Percentiles rank a stretch among this genome's conserved stretches.
Conservation (phyloP, 257 asterid genomes). For the Forsythia suspensa region DNA sequence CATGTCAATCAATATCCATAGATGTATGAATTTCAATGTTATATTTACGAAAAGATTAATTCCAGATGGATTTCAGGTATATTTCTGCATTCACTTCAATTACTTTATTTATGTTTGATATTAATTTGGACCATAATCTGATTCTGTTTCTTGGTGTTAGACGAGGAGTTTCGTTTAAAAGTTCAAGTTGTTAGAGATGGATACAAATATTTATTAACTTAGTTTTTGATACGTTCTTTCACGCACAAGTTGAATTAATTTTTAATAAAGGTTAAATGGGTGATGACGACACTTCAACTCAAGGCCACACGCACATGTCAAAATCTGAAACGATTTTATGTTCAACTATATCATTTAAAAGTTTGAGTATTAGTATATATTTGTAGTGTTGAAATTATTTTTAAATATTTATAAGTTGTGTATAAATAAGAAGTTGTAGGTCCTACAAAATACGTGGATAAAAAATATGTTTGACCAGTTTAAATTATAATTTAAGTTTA, state of each 20-base stretch:
- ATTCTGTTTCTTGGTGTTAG: not conserved
- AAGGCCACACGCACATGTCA: not conserved
- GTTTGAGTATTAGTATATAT: too few relatives aligned
- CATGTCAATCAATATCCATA: not conserved
- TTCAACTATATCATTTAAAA: too few relatives aligned
- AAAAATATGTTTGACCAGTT: too few relatives aligned
- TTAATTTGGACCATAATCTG: not conserved
- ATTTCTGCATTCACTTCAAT: not conserved
- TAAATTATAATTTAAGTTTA: too few relatives aligned
- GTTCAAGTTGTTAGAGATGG: not conserved
- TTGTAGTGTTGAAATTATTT: too few relatives aligned
- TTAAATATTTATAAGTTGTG: too few relatives aligned
- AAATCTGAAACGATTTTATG: not conserved
- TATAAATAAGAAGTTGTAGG: too few relatives aligned
- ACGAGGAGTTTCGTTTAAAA: not conserved
- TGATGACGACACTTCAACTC: not conserved
- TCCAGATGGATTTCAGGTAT: not conserved
- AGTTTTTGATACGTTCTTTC: too few relatives aligned
- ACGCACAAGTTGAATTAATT: too few relatives aligned
- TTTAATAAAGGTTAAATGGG: too few relatives aligned
- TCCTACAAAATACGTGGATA: too few relatives aligned
- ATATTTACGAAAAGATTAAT: not conserved
- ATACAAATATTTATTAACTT: too few relatives aligned
- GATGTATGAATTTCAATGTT: not conserved
- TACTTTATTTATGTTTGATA: not conserved